phyloP scores from a whole-genome alignment of 352 stramenopile genomes.

The Phytophthora pseudosyringae region DNA sequence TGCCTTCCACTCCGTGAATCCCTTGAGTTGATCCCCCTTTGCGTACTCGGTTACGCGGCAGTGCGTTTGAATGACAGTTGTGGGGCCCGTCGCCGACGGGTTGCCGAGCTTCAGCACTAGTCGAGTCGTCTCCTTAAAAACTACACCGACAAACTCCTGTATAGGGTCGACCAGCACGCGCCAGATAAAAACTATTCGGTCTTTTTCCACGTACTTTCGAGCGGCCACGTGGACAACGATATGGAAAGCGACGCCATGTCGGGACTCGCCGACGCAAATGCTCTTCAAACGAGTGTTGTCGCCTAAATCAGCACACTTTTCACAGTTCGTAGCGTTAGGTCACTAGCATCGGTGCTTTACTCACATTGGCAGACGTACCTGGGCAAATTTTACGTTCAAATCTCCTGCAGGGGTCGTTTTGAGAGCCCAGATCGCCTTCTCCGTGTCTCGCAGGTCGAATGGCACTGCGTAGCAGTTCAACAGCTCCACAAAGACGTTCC shows the following conservation, averaged over 20 bases:
- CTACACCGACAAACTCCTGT: conserved; percentile 22
- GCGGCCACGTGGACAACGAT: background rate
- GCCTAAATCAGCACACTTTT: background rate
- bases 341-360: conserved; percentile 9
- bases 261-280: background rate
- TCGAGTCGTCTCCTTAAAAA: conserved; percentile 4
- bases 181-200: conserved; percentile 19
- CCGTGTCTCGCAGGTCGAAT: conserved; percentile 17
- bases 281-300: conserved; percentile 18
- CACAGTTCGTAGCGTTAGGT: background rate
- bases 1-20: background rate
- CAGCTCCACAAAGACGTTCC: conserved; percentile 22
- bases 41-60: conserved; percentile 5
- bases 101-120: conserved; percentile 23
- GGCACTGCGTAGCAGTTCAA: conserved; percentile 25
- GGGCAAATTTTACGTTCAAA: background rate
- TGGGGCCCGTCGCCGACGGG: conserved; percentile 16
- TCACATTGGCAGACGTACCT: conserved; percentile 12
- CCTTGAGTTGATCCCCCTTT: no score
- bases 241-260: background rate
- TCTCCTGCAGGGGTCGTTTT: background rate
- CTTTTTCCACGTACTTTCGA: conserved; percentile 21
- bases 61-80: conserved; percentile 31
- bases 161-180: conserved; percentile 12
- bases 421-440: conserved; percentile 24